Evolutionary conservation across 2,329 filamentous ascomycete genomes (phyloP).

Genomic region (Lojkania enalia): DNA sequence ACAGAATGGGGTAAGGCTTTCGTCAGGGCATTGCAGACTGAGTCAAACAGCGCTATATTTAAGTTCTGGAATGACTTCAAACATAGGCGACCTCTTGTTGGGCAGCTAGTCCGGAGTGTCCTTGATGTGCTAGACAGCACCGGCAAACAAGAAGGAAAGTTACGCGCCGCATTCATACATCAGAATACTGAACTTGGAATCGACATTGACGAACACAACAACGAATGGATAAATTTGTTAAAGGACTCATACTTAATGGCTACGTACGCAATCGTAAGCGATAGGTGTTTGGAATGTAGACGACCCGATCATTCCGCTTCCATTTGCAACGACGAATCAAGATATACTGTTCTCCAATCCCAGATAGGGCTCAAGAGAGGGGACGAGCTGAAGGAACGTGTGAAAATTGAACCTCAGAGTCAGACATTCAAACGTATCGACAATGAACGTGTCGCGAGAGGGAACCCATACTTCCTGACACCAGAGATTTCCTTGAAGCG

Average conservation of each 20-base stretch:
- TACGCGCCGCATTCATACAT: neutral
- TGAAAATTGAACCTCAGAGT: neutral
- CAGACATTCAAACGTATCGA: neutral
- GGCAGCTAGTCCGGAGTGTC: neutral
- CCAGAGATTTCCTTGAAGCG: neutral
- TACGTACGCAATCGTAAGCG: conserved; percentile 1
- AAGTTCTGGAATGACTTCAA: neutral
- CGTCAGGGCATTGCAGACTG: neutral
- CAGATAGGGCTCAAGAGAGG: conserved; percentile 1
- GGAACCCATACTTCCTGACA: neutral
- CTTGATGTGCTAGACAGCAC: conserved; percentile 1
- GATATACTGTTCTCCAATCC: conserved; percentile 1
- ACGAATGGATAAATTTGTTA: neutral
- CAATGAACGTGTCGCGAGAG: no score
- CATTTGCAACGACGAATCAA: neutral
- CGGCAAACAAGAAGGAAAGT: neutral
- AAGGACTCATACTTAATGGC: conserved; percentile 3
- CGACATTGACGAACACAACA: neutral
- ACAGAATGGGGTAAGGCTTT: neutral
- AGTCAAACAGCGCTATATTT: neutral
- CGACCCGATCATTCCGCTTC: neutral
- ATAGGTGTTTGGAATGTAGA: neutral
- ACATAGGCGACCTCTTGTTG: neutral
- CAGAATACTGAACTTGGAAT: neutral
- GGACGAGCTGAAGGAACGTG: neutral